Evolutionary conservation across 2,329 filamentous ascomycete species (phyloP), one percentile per base, ranked within the genome.

Genomic region (Diaporthe vexans): DNA sequence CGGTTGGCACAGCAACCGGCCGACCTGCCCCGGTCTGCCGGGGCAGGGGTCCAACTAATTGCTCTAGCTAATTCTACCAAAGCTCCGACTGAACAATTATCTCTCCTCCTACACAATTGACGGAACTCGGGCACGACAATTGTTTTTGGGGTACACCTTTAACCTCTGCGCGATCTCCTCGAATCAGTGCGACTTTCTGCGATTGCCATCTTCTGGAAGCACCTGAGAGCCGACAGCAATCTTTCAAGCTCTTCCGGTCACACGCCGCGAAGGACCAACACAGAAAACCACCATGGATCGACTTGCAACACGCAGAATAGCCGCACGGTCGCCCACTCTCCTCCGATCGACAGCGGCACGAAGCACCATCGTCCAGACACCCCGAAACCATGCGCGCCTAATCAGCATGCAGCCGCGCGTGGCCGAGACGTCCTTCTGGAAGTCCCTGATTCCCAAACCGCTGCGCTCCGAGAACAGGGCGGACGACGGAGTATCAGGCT

Each of bases 371-470:
- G 46, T 57, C 13, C 46, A 48, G 29, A 24, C n/a, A 10, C 13
- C 67, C 4, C 56, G 26, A 48, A 26, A 37, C 61, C 56, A 35
- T 17, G 24, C 69, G 48, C 74, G 74, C 74, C 40, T 71, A 56
- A 19, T 72, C 46, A 79, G 77, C 72, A 75, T 79, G 56, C 76
- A 81, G 59, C 80, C 79, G 4, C 79, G 77, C 35, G 75, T 82
- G 59, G 77, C 79, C 35, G 78, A 81, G 65, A 65, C 73, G 73
- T 90, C 90, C 13, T 91, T 95, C 82, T 95, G 94, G 94, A 89
- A 87, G 78, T 89, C 88, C 13, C 84, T 95, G 75, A 84, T 95
- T 65, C 93, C 94, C 2, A 94, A 93, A 78, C 88, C 90, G n/a
- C 80, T 92, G 59, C 89, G 91, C n/a, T 79, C 81, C 76, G 74